phyloP scores from a whole-genome alignment of 2,329 filamentous ascomycete species.

The Sporothrix sp. region DNA sequence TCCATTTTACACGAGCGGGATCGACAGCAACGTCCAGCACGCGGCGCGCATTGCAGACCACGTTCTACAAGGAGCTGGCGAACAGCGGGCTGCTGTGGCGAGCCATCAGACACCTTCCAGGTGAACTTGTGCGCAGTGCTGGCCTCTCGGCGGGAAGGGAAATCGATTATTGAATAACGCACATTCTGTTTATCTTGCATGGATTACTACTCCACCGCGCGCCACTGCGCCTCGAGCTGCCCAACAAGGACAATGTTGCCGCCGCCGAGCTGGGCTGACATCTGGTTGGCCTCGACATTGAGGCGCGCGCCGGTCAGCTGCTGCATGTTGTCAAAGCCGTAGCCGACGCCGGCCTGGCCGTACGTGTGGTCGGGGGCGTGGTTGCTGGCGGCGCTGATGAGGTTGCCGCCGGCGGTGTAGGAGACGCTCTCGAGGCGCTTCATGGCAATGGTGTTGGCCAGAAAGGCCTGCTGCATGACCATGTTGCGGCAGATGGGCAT shows the following conservation, averaged over 20 bases:
- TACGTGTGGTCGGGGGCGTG: conserved; percentile 1
- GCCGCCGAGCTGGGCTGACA: conserved; percentile 3
- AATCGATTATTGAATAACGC: too few relatives aligned
- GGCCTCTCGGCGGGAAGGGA: too few relatives aligned
- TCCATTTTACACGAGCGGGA: too few relatives aligned
- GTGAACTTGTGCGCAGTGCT: too few relatives aligned
- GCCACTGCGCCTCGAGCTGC: conserved; percentile 11
- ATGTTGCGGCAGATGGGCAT: conserved; percentile 19
- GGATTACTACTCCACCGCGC: conserved; percentile 7
- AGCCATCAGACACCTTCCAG: too few relatives aligned
- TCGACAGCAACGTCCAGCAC: too few relatives aligned
- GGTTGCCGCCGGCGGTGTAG: background rate
- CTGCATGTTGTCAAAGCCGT: conserved; percentile 5
- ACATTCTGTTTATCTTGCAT: too few relatives aligned
- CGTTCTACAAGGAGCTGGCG: too few relatives aligned
- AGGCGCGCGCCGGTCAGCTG: conserved; percentile 8
- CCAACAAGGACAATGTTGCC: background rate
- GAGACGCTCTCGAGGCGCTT: background rate
- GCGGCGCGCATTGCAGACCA: too few relatives aligned
- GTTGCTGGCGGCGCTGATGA: background rate
- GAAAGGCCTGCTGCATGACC: background rate
- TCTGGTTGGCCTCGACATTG: conserved; percentile 4
- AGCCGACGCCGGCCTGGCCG: conserved; percentile 10
- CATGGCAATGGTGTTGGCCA: background rate
- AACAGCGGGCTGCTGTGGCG: too few relatives aligned